phyloP scores from a whole-genome alignment of 2,329 filamentous ascomycete species.

The Elsinoe batatas region DNA sequence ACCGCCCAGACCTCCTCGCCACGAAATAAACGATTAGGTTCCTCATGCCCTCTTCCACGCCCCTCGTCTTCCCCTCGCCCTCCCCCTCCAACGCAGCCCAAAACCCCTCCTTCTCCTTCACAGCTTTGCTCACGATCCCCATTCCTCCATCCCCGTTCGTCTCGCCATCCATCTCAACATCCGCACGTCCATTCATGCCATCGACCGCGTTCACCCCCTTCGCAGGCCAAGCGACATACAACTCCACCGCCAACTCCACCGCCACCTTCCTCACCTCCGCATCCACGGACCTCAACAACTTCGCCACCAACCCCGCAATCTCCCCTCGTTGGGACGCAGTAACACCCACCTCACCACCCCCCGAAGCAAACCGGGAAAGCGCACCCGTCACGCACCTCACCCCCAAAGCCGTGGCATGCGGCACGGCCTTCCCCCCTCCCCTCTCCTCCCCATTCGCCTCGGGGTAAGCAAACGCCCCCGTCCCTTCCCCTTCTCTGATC shows the following conservation, averaged over 20 bases:
- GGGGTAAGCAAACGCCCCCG: slow-evolving; percentile 30
- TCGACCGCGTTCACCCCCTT: slow-evolving; percentile 32
- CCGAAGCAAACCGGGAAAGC: slow-evolving; percentile 13
- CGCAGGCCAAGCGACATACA: slow-evolving; percentile 49
- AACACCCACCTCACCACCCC: slow-evolving; percentile 16
- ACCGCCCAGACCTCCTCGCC: slow-evolving; percentile 55
- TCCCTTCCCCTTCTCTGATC: slow-evolving; percentile 48
- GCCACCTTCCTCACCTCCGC: slow-evolving; percentile 51
- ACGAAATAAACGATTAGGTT: slow-evolving; percentile 71
- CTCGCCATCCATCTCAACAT: slow-evolving; percentile 25
- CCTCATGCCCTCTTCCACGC: slow-evolving; percentile 59
- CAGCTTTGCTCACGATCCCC: slow-evolving; percentile 4
- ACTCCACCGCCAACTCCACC: slow-evolving; percentile 66
- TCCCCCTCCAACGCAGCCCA: slow-evolving; percentile 54
- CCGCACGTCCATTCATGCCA: slow-evolving; percentile 24
- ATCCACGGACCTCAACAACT: slow-evolving; percentile 21
- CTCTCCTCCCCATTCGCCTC: slow-evolving; percentile 1
- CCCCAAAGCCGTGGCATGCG: slow-evolving; percentile 46
- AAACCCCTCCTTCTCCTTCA: slow-evolving; percentile 40
- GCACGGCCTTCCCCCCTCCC: background rate
- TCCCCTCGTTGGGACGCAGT: slow-evolving; percentile 6
- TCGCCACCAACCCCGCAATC: slow-evolving; percentile 20
- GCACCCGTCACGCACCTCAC: slow-evolving; percentile 45
- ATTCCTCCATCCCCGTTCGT: slow-evolving; percentile 23
- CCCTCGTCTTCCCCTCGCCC: slow-evolving; percentile 15